Evolutionary conservation across 2,329 filamentous ascomycete genomes (phyloP), one percentile per base, ranked within the genome.

Genomic region (Ceratocystis cacaofunesta): DNA sequence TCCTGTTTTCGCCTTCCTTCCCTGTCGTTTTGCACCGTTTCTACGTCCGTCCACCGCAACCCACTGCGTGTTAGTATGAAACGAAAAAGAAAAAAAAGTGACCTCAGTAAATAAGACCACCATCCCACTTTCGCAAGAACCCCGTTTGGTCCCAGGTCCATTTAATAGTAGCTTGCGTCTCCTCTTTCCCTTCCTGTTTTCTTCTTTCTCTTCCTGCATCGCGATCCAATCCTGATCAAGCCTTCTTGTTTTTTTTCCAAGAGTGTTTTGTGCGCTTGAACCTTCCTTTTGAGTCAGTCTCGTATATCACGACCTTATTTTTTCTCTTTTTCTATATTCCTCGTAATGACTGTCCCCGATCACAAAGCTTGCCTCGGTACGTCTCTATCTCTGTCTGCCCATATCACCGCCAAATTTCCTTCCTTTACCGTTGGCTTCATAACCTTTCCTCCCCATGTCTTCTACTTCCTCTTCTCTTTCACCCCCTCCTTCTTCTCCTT

Each of bases 361-460:
- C 81, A 84, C 65, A 84, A 84, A 74, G 82, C 81, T 72, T 84
- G 82, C 76, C 79, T 84, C 74, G 84, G 80, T 83, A 82, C 74
- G 81, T 82, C 75, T 58, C 28, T 30, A 69, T 72, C 72, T 70
- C 69, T 70, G 22, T 52, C 10, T 52, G 69, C 72, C 72, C 68
- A 70, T 70, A 72, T 70, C 71, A 62, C 17, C 6, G 5, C 36
- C 7, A 44, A 12, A 17, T 25, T 62, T 22, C 36, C 25, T 22
- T 46, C 19, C 28, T 19, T 36, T 28, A n/a, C 36, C 43, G 22
- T 41, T 28, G 22, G 19, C 32, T 28, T 28, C 36, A 32, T 30
- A 8, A 17, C 30, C 12, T 25, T 36, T 30, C 17, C 15, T 30
- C 17, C 17, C 17, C 25, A 58, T 58, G 3, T 22, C 60, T 70